Conservation (phyloP, 2,329 filamentous ascomycete genomes). For the Aspergillus spinulosporus region DNA sequence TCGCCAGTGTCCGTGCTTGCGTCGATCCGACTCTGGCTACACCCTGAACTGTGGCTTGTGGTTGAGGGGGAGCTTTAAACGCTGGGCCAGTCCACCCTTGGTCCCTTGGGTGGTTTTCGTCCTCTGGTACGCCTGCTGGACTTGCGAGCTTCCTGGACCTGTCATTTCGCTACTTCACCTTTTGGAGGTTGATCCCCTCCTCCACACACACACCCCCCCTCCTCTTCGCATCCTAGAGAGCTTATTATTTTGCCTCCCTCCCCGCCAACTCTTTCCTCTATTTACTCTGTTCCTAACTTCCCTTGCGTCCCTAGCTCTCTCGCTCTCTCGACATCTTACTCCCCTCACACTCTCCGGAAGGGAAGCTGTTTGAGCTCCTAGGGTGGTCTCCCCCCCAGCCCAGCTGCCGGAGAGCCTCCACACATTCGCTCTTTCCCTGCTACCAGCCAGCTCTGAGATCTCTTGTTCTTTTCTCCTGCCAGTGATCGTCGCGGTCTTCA, state of each 20-base stretch:
- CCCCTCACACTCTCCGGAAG: not conserved
- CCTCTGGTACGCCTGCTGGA: slow-evolving; percentile 22
- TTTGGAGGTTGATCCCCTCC: slow-evolving; percentile 6
- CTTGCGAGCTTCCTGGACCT: slow-evolving; percentile 22
- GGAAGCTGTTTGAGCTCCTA: not conserved
- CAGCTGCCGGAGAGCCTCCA: not conserved
- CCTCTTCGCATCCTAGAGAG: slow-evolving; percentile 13
- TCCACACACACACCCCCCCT: not conserved
- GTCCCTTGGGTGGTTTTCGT: slow-evolving; percentile 8
- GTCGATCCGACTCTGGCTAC: slow-evolving; percentile 28
- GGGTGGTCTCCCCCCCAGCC: not conserved
- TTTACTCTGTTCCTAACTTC: slow-evolving; percentile 1
- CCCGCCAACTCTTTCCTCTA: slow-evolving; percentile 13
- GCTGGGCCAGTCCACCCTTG: slow-evolving; percentile 5
- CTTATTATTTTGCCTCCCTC: slow-evolving; percentile 22
- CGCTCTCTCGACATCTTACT: not conserved
- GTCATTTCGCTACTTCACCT: slow-evolving; percentile 20
- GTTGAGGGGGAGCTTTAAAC: not conserved
- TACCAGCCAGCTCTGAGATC: not conserved
- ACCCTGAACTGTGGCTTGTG: not conserved
- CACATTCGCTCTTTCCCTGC: not conserved
- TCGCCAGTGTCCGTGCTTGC: slow-evolving; percentile 23
- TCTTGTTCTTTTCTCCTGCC: not conserved
- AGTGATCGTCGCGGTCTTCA: slow-evolving; percentile 2
- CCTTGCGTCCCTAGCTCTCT: slow-evolving; percentile 4